Base-by-base conservation (phyloP, 169 alveolate genomes). In the Plasmodium relictum region DNA sequence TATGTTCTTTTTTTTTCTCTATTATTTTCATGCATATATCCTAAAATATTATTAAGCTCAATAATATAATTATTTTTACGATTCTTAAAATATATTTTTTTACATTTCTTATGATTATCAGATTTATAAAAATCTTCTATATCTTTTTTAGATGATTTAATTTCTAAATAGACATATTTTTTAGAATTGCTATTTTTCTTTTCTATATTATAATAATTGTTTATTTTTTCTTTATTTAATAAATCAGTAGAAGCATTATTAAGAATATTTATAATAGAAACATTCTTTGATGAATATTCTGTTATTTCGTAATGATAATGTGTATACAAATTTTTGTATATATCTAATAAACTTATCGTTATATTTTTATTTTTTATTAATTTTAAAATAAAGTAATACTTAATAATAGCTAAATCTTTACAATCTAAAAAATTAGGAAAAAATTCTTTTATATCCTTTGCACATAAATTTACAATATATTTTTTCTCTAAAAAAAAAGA, bases 321-420 rank as follows among this genome's bases (percentile, higher is more conserved):
- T 26, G 50, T 62, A 62, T 37, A 74, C 52, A 74, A 56, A 44
- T 50, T 62, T 22, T 6, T 74, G 39, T 74, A 66, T 24, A 74
- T 66, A 50, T 74, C 68, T 48, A 45, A n/a, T 54, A 74, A 45
- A 18, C 37, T 74, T 44, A 74, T 42, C 2, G 76, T n/a, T 26
- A 74, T 63, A 44, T 66, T 66, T 20, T 66, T 62, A 26, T 74
- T 20, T 8, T 63, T 73, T 52, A 74, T 37, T 41, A 74, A 54
- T 62, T 61, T 62, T 48, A 62, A 52, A 74, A 74, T 56, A 45
- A 74, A 74, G 44, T 74, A 61, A 74, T 74, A 74, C 20, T 74
- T 74, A 16, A 63, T 26, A 74, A 62, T 61, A 22, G 66, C 54
- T 74, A 74, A 74, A 63, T 74, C 88, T 62, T 62, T 56, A 22